These are phyloP conservation scores for Dryas alaskensis DNA, from an alignment of 306 rosid genomes.

Conservation along the genomic window DNA sequence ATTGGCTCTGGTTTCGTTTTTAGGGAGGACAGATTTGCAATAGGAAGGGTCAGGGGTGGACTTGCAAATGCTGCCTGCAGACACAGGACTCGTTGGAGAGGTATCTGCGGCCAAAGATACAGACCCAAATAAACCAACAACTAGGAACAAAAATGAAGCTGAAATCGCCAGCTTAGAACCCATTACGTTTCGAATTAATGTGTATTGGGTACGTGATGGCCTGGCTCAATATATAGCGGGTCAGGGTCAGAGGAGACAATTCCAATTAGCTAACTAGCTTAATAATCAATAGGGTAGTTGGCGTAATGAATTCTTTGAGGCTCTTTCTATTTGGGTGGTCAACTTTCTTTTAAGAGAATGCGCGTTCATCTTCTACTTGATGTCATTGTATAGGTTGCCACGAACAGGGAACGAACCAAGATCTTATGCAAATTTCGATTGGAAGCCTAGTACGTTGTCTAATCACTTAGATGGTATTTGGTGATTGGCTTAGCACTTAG, in stretches of 20 bases:
- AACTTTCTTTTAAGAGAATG: slow-evolving; percentile 14
- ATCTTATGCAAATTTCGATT: not conserved
- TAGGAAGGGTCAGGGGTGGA: slow-evolving; percentile 70
- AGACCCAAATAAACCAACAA: slow-evolving; percentile 7
- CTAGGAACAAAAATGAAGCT: slow-evolving; percentile 28
- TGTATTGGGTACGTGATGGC: no score
- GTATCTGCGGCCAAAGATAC: slow-evolving; percentile 24
- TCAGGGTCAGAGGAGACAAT: no score
- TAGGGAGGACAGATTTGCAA: slow-evolving; percentile 68
- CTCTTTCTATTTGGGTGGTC: slow-evolving; percentile 16
- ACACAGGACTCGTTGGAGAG: slow-evolving; percentile 29
- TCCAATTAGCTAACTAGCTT: no score
- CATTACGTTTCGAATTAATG: slow-evolving; percentile 11
- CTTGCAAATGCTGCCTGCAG: slow-evolving; percentile 50
- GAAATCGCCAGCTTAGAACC: slow-evolving; percentile 27
- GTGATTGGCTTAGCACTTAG: slow-evolving; percentile 6
- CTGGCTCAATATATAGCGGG: no score
- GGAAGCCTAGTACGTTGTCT: not conserved
- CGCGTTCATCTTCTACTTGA: slow-evolving; percentile 26
- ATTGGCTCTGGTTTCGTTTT: slow-evolving; percentile 37
- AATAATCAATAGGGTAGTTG: not conserved
- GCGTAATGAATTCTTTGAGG: not conserved
- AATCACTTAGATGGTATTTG: not conserved
- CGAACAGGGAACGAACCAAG: not conserved
- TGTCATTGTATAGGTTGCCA: slow-evolving; percentile 1